A percentile compares a stretch with the other conserved stretches of the same genome.
Conservation (phyloP, 2,329 filamentous ascomycete genomes). For the Ceratocystis cubensis region DNA sequence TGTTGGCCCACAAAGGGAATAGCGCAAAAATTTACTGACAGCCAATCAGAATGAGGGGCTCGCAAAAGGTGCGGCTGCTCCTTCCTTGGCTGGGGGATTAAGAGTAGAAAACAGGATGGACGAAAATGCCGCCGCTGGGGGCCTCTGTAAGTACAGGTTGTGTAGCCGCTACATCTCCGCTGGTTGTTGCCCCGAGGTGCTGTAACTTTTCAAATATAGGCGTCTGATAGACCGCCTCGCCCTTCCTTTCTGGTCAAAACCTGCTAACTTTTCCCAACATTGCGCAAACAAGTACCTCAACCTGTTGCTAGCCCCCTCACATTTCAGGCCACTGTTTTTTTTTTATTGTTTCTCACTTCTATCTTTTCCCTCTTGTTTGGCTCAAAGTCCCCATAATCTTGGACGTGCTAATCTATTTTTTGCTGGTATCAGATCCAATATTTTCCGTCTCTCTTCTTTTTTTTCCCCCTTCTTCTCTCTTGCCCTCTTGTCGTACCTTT, state of each 20-base stretch:
- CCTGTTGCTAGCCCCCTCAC: constrained; percentile 9
- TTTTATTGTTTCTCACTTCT: background rate
- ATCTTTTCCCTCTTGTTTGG: background rate
- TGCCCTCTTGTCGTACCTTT: constrained; percentile 1
- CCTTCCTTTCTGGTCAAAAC: constrained; percentile 19
- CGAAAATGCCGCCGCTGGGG: background rate
- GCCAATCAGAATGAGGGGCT: background rate
- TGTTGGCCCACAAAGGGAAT: background rate
- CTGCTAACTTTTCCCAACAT: background rate
- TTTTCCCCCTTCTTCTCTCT: background rate
- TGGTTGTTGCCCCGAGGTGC: background rate
- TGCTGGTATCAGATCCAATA: constrained; percentile 11
- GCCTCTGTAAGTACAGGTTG: background rate
- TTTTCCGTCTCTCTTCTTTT: constrained; percentile 6
- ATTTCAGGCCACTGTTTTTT: constrained; percentile 15
- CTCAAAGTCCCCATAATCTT: constrained; percentile 9
- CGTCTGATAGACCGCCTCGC: constrained; percentile 7
- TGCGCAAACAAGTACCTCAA: constrained; percentile 14
- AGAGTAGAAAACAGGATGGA: background rate
- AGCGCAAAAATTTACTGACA: constrained; percentile 8
- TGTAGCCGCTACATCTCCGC: too few species aligned
- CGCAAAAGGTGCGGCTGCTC: constrained; percentile 10
- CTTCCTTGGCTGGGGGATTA: constrained; percentile 12
- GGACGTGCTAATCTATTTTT: constrained; percentile 1
- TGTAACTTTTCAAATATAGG: background rate